Evolutionary conservation across 352 stramenopile genomes (phyloP), one percentile per base, ranked within the genome.

Genomic region (Globisporangium ultimum): DNA sequence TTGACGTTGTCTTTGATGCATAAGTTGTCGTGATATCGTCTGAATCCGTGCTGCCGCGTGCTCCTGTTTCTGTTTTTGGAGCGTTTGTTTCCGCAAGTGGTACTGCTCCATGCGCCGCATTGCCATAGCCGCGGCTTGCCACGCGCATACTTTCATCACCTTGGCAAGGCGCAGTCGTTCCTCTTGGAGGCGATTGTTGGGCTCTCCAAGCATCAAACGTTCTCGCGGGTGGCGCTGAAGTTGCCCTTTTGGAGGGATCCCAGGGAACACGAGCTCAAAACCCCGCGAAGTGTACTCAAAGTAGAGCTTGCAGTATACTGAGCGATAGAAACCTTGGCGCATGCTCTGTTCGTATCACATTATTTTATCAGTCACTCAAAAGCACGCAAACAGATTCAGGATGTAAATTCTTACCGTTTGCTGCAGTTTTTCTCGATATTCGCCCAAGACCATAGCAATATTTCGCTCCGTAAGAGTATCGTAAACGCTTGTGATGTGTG

Each of bases 201-300:
- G 52, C 36, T 58, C 42, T 9, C 63, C 59, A 3, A 66, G 40
- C 15, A 76, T 56, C 1, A 47, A 56, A 0, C 49, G 21, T 28
- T 78, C 70, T 15, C 49, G 54, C 38, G 58, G 72, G 67, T 79
- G 53, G 24, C 52, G 72, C 56, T 74, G 53, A 0, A 65, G 46
- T 0, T 59, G 48, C 13, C 76, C 61, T 56, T 36, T 66, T 7
- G 72, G 57, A 12, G 71, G 68, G 6, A 80, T 40, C 0, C 74
- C 70, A 0, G 74, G 70, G 54, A 78, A 81, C 46, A 76, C 48
- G 12, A 81, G 48, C 49, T 81, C 72, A 40, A 79, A 76, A 11
- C 74, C 70, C 5, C 63, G 69, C 2, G 70, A 70, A 6, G 72
- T 81, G 48, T 80, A 79, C 60, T 75, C 71, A 32, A 81, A 48